phyloP scores from a whole-genome alignment of 306 rosid genomes.

The Trifolium repens region DNA sequence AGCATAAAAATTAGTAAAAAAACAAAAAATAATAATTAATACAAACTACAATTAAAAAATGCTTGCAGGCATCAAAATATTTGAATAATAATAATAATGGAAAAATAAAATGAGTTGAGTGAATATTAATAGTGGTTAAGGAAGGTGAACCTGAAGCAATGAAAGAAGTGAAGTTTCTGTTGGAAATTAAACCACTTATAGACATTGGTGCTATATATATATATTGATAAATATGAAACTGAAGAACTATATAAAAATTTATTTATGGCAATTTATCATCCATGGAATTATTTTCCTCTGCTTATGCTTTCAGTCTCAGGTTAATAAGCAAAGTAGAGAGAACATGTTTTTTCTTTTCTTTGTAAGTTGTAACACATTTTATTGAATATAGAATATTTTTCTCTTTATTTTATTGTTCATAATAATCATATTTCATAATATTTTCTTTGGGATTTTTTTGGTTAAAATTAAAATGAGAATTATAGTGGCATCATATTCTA shows the following conservation, averaged over 20 bases:
- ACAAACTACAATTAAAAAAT: constrained; percentile 14
- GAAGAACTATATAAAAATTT: background rate
- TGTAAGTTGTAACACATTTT: background rate
- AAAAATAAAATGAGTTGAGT: background rate
- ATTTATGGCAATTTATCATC: background rate
- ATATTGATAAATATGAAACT: background rate
- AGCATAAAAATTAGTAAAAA: background rate
- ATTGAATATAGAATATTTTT: background rate
- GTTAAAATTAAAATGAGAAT: constrained; percentile 17
- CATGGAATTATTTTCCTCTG: constrained; percentile 15
- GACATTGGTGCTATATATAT: constrained; percentile 52
- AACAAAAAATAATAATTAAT: background rate
- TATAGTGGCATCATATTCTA: constrained; percentile 44
- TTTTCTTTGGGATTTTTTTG: background rate
- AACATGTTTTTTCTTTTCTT: background rate
- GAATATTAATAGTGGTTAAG: background rate
- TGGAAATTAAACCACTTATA: constrained; percentile 67
- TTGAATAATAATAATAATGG: background rate
- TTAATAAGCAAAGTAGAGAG: constrained; percentile 28
- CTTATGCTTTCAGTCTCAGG: constrained; percentile 1
- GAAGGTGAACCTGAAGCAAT: constrained; percentile 51
- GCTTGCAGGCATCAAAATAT: background rate
- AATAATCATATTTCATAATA: constrained; percentile 1
- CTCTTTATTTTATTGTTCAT: constrained; percentile 18
- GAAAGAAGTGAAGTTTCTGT: constrained; percentile 66